A percentile compares a stretch with the other conserved stretches of the same genome.
These are phyloP conservation scores for Cercospora brassicicola DNA, from an alignment of 2,329 filamentous ascomycete species.

Conservation along the genomic window DNA sequence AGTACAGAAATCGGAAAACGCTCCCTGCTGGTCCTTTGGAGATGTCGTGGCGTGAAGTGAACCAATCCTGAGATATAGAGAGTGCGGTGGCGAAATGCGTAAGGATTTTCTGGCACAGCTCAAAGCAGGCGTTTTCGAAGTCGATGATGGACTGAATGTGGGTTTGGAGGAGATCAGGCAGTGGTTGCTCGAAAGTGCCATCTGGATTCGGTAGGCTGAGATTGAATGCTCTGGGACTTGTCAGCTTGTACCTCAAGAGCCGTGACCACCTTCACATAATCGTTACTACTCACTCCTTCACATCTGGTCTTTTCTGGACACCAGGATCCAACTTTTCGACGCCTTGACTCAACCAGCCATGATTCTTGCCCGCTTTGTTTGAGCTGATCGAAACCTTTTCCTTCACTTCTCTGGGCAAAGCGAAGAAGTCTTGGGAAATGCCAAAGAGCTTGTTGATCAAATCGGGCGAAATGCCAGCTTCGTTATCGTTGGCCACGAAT, in stretches of 20 bases:
- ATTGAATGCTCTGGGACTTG: slow-evolving; percentile 77
- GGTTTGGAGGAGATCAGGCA: slow-evolving; percentile 64
- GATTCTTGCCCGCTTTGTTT: slow-evolving; percentile 64
- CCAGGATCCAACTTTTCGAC: slow-evolving; percentile 83
- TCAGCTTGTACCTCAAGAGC: not conserved
- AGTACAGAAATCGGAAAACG: slow-evolving; percentile 56
- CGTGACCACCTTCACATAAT: not conserved
- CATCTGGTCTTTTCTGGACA: slow-evolving; percentile 70
- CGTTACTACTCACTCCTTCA: slow-evolving; percentile 65
- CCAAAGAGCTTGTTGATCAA: slow-evolving; percentile 72
- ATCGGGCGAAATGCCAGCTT: slow-evolving; percentile 59
- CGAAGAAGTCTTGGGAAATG: slow-evolving; percentile 72
- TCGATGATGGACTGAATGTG: slow-evolving; percentile 62
- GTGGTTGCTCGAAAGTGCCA: slow-evolving; percentile 70
- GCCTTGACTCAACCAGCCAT: slow-evolving; percentile 86
- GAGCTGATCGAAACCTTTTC: slow-evolving; percentile 70
- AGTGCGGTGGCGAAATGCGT: slow-evolving; percentile 77
- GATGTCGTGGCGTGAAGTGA: slow-evolving; percentile 61
- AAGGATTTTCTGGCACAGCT: slow-evolving; percentile 71
- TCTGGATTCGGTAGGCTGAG: slow-evolving; percentile 70
- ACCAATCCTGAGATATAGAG: slow-evolving; percentile 55
- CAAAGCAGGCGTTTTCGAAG: slow-evolving; percentile 71
- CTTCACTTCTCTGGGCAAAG: slow-evolving; percentile 69
- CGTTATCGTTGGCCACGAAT: slow-evolving; percentile 79
- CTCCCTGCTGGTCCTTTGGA: slow-evolving; percentile 50